phyloP scores from a whole-genome alignment of 495 filamentous ascomycete species.

The Immersiella caudata region DNA sequence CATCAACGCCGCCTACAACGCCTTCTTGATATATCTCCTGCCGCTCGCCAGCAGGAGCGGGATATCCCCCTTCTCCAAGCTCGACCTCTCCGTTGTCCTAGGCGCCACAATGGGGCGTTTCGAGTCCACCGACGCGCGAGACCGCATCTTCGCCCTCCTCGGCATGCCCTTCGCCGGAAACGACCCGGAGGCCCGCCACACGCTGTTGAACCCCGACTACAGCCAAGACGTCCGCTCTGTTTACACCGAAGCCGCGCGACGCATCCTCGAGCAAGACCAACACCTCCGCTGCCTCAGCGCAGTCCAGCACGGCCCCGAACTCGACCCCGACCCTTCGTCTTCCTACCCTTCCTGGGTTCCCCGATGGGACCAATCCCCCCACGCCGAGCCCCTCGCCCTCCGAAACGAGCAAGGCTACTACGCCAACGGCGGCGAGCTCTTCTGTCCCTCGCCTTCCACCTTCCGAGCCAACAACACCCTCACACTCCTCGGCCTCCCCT shows the following conservation, averaged over 20 bases:
- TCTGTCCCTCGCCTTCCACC: background rate
- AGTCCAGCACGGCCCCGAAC: slow-evolving; percentile 20
- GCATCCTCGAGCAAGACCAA: slow-evolving; percentile 19
- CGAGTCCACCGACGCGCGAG: slow-evolving; percentile 18
- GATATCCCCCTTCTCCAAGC: slow-evolving; percentile 21
- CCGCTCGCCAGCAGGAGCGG: slow-evolving; percentile 13
- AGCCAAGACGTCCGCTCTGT: slow-evolving; percentile 7
- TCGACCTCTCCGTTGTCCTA: slow-evolving; percentile 17
- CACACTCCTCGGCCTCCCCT: background rate
- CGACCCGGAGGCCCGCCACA: slow-evolving; percentile 5
- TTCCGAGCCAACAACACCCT: slow-evolving; percentile 1
- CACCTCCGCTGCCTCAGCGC: slow-evolving; percentile 19
- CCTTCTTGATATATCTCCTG: slow-evolving; percentile 20
- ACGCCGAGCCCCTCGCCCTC: slow-evolving; percentile 18
- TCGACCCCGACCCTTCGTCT: background rate
- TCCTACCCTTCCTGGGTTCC: slow-evolving; percentile 19
- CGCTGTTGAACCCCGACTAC: slow-evolving; percentile 15
- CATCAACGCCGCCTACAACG: slow-evolving; percentile 22
- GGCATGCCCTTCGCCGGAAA: slow-evolving; percentile 23
- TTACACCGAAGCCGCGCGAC: slow-evolving; percentile 8
- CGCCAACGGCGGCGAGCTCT: slow-evolving; percentile 23
- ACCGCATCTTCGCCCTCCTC: slow-evolving; percentile 21
- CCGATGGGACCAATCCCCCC: slow-evolving; percentile 8
- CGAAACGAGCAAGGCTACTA: slow-evolving; percentile 22
- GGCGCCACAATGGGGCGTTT: slow-evolving; percentile 16